Conservation (phyloP, 768 basidiomycete species). For the Cytidiella melzeri region DNA sequence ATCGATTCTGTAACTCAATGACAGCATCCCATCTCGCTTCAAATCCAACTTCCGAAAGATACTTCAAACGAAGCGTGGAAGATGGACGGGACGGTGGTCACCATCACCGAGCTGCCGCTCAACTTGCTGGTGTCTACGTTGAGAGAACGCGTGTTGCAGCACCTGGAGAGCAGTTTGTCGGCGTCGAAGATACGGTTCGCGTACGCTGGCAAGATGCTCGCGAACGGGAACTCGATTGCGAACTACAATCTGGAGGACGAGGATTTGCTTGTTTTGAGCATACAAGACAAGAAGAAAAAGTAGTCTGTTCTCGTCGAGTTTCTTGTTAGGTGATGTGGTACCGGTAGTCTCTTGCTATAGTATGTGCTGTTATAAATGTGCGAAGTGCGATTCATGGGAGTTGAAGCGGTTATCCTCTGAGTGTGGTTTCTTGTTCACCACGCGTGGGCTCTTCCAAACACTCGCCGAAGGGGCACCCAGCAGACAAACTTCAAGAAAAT, state of each 20-base stretch:
- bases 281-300: slow-evolving; percentile 76
- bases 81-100: slow-evolving; percentile 72
- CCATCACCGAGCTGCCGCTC: slow-evolving; percentile 77
- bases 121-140: slow-evolving; percentile 82
- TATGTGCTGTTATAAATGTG: no score
- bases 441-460: no score
- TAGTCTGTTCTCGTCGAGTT: slow-evolving; percentile 9
- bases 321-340: no score
- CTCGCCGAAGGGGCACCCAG: no score
- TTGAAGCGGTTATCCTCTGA: no score
- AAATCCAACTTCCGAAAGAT: slow-evolving; percentile 78
- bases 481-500: background rate
- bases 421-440: no score
- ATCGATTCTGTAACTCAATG: slow-evolving; percentile 7
- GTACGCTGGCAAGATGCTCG: slow-evolving; percentile 79
- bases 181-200: slow-evolving; percentile 78
- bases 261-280: slow-evolving; percentile 69
- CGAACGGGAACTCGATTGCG: slow-evolving; percentile 80
- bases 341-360: no score
- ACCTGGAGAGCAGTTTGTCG: slow-evolving; percentile 72
- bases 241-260: slow-evolving; percentile 89
- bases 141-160: slow-evolving; percentile 79
- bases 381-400: no score
- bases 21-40: slow-evolving; percentile 81
- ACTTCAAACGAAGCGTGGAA: slow-evolving; percentile 90